These are phyloP conservation scores for Amborella trichopoda DNA, from an alignment of 164 flowering plant genomes.

Conservation along the genomic window DNA sequence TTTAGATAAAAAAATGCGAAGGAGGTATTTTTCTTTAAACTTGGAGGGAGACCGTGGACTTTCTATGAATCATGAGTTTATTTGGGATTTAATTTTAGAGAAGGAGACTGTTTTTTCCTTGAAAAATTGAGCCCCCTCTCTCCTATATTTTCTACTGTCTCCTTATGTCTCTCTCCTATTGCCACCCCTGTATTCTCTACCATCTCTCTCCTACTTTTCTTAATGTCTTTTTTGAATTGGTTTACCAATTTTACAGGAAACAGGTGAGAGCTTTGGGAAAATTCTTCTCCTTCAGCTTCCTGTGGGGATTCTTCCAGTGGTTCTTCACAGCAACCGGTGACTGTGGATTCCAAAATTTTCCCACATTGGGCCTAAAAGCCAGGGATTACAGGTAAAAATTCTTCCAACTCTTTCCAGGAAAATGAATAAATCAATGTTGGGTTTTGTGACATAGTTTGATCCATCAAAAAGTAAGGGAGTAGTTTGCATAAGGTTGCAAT, in stretches of 20 bases:
- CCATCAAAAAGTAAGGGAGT: background rate
- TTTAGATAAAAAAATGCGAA: no score
- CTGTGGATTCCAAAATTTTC: conserved; percentile 9
- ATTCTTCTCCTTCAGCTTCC: conserved; percentile 12
- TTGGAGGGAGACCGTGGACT: no score
- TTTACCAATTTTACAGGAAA: conserved; percentile 3
- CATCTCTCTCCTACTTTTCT: no score
- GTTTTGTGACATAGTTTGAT: background rate
- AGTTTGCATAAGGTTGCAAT: background rate
- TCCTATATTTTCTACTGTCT: no score
- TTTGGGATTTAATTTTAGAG: no score
- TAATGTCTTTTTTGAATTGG: background rate
- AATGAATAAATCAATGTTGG: background rate
- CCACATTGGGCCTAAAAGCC: conserved; percentile 14
- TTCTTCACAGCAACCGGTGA: conserved; percentile 8
- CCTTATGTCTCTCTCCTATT: no score
- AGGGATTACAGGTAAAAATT: background rate
- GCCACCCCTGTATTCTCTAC: no score
- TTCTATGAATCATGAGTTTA: no score
- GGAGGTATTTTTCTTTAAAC: no score
- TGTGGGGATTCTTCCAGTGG: conserved; percentile 15
- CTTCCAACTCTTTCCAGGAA: background rate
- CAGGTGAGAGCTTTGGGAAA: conserved; percentile 7
- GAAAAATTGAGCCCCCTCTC: no score
- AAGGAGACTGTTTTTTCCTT: no score